Evolutionary conservation across 768 basidiomycete genomes (phyloP), one percentile per base, ranked within the genome.

Genomic region (Trametes cinnabarina): DNA sequence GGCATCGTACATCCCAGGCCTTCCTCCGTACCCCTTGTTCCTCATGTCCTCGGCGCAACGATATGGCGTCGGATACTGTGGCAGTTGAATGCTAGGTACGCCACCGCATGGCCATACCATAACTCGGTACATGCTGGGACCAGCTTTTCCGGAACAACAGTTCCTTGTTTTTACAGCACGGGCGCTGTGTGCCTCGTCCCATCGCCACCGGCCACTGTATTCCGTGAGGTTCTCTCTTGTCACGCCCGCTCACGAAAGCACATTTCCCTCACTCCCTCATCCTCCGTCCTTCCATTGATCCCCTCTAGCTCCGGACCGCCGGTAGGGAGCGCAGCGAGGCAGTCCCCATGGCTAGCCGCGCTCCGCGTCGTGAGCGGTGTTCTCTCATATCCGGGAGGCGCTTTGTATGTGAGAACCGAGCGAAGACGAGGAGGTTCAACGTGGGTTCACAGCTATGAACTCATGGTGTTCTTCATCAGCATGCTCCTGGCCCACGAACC

Each of bases 361-460:
- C 22, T 37, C 44, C 40, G 15, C 47, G n/a, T 22, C 40, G 48
- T 35, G 22, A 20, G 3, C 23, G 34, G 3, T 19, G 35, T 37
- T 47, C 44, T 34, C 35, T 59, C 58, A 53, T 59, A 23, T 59
- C 58, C 58, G 58, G 12, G 32, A 42, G 25, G 26, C 22, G 14
- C 4, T 19, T 17, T 47, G 54, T 47, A 55, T 55, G 35, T 37
- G 46, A 47, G 54, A 55, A 55, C 54, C 37, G 26, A 37, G 54
- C 35, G 54, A 48, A 47, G 44, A 17, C 26, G 37, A 26, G 25
- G 15, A 28, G 22, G 25, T 15, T 8, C 44, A 20, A 20, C 37
- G 11, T 20, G 44, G 2, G 25, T 25, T 12, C 26, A 11, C 23
- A 8, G 3, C 17, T 11, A 8, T 12, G 44, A n/a, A 22, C 12